phyloP scores from a whole-genome alignment of 225 moss, liverwort and hornwort genomes.

The Physcomitrellopsis africana region DNA sequence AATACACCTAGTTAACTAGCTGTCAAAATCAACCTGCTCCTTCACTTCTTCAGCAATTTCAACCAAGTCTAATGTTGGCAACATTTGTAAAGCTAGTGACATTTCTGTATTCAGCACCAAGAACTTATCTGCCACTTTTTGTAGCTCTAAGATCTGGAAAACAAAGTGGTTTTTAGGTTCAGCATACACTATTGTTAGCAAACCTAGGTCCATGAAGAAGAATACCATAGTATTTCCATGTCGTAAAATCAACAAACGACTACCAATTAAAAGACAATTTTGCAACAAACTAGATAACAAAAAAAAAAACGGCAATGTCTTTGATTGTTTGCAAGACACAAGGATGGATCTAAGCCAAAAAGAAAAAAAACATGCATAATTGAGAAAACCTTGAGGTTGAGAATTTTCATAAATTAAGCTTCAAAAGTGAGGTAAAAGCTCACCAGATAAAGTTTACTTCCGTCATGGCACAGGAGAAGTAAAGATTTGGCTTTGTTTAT shows the following conservation, averaged over 20 bases:
- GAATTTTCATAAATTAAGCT: background rate
- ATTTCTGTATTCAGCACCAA: conserved; percentile 56
- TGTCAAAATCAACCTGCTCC: conserved; percentile 62
- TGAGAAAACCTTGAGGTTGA: background rate
- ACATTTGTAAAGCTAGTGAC: conserved; percentile 35
- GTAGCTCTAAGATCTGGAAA: conserved; percentile 62
- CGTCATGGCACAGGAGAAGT: conserved; percentile 69
- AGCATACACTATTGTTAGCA: background rate
- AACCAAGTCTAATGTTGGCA: conserved; percentile 50
- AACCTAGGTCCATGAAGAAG: background rate
- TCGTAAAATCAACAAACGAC: too few species aligned
- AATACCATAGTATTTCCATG: background rate
- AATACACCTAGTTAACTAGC: background rate
- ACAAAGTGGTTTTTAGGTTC: background rate
- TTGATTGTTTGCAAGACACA: background rate
- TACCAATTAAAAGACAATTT: background rate
- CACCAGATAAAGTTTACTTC: conserved; percentile 85
- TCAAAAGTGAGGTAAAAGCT: background rate
- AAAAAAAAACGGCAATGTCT: background rate
- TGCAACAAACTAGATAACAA: conserved; percentile 1
- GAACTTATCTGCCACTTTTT: conserved; percentile 57
- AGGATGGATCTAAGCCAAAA: conserved; percentile 1
- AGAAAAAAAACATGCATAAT: background rate
- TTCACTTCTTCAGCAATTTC: conserved; percentile 81
- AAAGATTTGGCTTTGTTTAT: conserved; percentile 58